Evolutionary conservation across 2,329 filamentous ascomycete species (phyloP).

Genomic region (Pseudocercospora fijiensis): DNA sequence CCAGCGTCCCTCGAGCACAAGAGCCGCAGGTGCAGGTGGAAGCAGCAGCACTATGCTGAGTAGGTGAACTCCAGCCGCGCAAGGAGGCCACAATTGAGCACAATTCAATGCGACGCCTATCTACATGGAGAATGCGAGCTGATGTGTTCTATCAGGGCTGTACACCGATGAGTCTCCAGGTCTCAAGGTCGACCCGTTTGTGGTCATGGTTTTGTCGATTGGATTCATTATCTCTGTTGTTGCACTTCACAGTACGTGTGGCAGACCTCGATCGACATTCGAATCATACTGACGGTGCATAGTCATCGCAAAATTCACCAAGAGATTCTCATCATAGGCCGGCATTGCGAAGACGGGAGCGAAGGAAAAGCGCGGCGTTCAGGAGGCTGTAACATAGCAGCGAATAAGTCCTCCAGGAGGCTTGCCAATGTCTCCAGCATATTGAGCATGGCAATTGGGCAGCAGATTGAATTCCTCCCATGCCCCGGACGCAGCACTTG

Average conservation of each 20-base stretch:
- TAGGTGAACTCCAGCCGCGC: slow-evolving; percentile 49
- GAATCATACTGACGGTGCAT: slow-evolving; percentile 25
- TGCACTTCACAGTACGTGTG: slow-evolving; percentile 82
- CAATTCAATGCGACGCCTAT: not conserved
- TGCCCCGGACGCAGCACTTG: slow-evolving; percentile 2
- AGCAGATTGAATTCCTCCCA: not conserved
- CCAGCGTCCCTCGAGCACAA: slow-evolving; percentile 85
- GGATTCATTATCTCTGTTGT: slow-evolving; percentile 99
- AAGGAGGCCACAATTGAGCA: not conserved
- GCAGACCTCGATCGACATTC: not conserved
- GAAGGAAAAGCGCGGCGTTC: slow-evolving; percentile 19
- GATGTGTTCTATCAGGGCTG: slow-evolving; percentile 60
- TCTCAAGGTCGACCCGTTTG: slow-evolving; percentile 95
- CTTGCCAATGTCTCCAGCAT: not conserved
- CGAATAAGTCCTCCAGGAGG: slow-evolving; percentile 3
- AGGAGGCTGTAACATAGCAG: slow-evolving; percentile 14
- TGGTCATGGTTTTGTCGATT: slow-evolving; percentile 91
- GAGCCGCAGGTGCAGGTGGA: slow-evolving; percentile 89
- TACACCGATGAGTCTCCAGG: slow-evolving; percentile 99
- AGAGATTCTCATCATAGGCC: slow-evolving; percentile 68
- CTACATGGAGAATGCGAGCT: slow-evolving; percentile 12
- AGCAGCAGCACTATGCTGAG: slow-evolving; percentile 98
- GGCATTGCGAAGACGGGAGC: not conserved
- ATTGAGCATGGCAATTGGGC: not conserved
- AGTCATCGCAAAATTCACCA: slow-evolving; percentile 96